phyloP scores from a whole-genome alignment of 2,329 filamentous ascomycete genomes.

The Ceratocystis variospora region DNA sequence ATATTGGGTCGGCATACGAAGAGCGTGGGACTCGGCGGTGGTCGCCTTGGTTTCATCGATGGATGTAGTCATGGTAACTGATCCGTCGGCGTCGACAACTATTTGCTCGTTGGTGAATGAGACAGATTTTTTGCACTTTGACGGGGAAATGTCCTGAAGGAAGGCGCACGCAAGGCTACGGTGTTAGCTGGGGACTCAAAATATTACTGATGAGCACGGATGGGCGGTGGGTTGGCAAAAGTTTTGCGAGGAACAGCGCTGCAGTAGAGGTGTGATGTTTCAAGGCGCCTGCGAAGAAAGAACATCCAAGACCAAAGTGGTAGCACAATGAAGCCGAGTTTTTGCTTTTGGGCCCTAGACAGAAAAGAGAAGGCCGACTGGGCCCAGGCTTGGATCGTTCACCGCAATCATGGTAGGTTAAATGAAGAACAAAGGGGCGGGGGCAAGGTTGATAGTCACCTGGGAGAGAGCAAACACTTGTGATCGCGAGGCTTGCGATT shows the following conservation, averaged over 20 bases:
- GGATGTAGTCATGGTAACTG: conserved; percentile 62
- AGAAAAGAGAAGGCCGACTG: background rate
- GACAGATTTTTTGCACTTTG: conserved; percentile 78
- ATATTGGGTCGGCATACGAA: conserved; percentile 43
- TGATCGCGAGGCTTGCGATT: conserved; percentile 10
- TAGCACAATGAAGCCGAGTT: background rate
- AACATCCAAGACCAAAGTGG: background rate
- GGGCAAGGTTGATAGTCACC: conserved; percentile 12
- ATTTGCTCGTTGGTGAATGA: conserved; percentile 79
- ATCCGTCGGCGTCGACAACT: conserved; percentile 80
- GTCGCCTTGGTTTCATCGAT: conserved; percentile 57
- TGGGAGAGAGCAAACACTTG: background rate
- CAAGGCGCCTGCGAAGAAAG: background rate
- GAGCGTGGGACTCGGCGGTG: conserved; percentile 62
- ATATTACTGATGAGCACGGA: background rate
- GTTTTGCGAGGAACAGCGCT: too few species aligned
- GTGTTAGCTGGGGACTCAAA: conserved; percentile 1
- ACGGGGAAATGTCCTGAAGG: conserved; percentile 9
- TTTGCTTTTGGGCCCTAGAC: background rate
- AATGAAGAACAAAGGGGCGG: too few species aligned
- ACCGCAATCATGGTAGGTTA: too few species aligned
- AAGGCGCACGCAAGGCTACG: background rate
- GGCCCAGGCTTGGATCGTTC: too few species aligned
- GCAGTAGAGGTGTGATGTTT: background rate
- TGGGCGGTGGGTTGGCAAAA: too few species aligned